Conservation (phyloP, 148 eudicot species). For the Fagopyrum tataricum region DNA sequence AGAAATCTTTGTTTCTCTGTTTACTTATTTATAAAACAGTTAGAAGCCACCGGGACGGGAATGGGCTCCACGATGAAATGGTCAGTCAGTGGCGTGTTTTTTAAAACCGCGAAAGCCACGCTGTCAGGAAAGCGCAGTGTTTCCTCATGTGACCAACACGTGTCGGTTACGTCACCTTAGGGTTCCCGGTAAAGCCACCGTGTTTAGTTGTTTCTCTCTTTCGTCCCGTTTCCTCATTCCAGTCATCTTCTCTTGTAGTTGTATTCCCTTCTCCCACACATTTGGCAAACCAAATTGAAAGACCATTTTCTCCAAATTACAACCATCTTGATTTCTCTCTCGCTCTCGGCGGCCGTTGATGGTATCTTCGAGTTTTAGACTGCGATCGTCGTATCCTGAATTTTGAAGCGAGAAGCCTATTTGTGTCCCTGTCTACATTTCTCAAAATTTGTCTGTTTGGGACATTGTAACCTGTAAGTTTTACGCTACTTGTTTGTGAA, state of each 20-base stretch:
- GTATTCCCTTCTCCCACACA: conserved; percentile 22
- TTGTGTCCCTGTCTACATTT: background rate
- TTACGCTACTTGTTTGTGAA: background rate
- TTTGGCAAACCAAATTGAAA: conserved; percentile 21
- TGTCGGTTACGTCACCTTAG: conserved; percentile 21
- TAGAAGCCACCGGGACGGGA: too few relatives aligned
- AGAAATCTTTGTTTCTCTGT: too few relatives aligned
- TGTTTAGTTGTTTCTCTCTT: background rate
- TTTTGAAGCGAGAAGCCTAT: conserved; percentile 10
- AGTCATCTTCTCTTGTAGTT: background rate
- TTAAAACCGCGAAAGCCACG: background rate
- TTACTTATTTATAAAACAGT: too few relatives aligned
- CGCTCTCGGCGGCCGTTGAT: conserved; percentile 14
- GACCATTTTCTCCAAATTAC: too few relatives aligned
- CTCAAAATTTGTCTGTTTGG: background rate
- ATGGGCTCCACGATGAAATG: background rate
- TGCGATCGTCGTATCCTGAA: background rate
- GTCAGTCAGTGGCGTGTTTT: background rate
- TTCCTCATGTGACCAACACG: conserved; percentile 17
- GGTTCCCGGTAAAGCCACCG: conserved; percentile 27
- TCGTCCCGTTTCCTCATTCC: background rate
- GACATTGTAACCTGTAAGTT: background rate
- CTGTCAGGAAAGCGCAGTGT: conserved; percentile 14
- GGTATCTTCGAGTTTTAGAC: conserved; percentile 26
- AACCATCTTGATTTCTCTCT: background rate